Base-by-base conservation (phyloP, 306 rosid genomes). In the Rosa persica region DNA sequence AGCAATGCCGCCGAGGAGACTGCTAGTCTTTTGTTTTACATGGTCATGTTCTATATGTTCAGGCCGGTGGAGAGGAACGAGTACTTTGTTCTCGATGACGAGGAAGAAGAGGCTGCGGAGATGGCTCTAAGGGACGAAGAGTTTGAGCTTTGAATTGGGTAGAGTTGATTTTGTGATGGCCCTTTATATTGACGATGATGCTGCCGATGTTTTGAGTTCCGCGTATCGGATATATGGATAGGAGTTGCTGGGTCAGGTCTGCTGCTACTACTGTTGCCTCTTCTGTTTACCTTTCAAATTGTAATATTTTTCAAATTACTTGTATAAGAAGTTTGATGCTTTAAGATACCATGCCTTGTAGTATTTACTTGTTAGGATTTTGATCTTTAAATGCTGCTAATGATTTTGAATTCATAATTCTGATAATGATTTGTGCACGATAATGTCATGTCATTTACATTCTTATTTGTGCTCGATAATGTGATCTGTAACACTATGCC, bases 41-140 rank as follows among this genome's bases (percentile, higher is more conserved):
- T 84, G 68, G 84, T 94, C 34, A 94, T 94, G 90, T 94, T 94
- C 88, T 90, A 94, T 65, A 94, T 92, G 97, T 94, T 92, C 69
- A 90, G 98, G 85, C 98, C 98, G 1, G 91, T 89, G 83, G 93
- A 87, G 95, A 89, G 60, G 83, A 89, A 95, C 58, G 97, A 92
- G 81, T 95, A 93, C 88, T 89, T 93, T 40, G 87, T 85, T 54
- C 90, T 95, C n/a, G 98, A 95, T 25, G 97, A 88, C 77, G 98
- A 92, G 88, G 98, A 95, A 54, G 98, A 95, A 73, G 98, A 91
- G 80, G 96, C 97, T 1, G 98, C 97, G 0, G 98, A 95, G 75
- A 12, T 90, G 81, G 96, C 98, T 43, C 97, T 89, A 5, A 84
- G 84, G 86, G 95, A 92, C 38, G 98, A 91, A 74, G 96, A 92